These are phyloP conservation scores for Trifolium fragiferum DNA, from an alignment of 306 rosid species.

Conservation along the genomic window DNA sequence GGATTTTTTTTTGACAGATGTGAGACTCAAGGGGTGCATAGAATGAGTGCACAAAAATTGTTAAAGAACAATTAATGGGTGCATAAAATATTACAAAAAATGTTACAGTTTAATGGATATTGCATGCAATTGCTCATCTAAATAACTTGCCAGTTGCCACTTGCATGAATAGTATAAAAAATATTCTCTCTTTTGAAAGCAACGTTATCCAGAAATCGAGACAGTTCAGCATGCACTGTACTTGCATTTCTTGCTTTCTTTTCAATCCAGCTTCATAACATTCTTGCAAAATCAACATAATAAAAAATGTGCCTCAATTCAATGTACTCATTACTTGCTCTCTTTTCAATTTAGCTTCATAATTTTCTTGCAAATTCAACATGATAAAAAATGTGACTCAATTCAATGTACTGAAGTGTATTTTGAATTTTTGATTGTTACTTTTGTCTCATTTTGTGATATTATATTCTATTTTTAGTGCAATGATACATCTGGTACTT, in stretches of 20 bases:
- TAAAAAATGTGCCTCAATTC: background rate
- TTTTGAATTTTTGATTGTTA: background rate
- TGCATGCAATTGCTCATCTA: background rate
- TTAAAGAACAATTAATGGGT: background rate
- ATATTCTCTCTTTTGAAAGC: background rate
- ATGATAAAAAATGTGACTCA: background rate
- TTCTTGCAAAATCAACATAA: conserved; percentile 2
- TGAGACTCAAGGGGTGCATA: no score
- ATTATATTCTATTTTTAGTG: background rate
- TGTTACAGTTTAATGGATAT: background rate
- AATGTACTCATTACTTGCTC: background rate
- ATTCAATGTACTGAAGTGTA: background rate
- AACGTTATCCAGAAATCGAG: background rate
- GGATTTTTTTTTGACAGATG: no score
- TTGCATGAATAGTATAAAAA: background rate
- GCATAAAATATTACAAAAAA: background rate
- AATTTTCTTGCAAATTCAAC: background rate
- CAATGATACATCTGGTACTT: background rate
- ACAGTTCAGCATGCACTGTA: conserved; percentile 1
- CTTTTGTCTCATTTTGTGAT: background rate
- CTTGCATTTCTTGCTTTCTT: background rate
- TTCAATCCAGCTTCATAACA: background rate
- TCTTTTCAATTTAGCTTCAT: background rate
- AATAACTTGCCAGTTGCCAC: background rate
- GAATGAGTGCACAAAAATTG: no score